These are phyloP conservation scores for Acorus calamus DNA, from an alignment of 106 monocot species.

Conservation along the genomic window DNA sequence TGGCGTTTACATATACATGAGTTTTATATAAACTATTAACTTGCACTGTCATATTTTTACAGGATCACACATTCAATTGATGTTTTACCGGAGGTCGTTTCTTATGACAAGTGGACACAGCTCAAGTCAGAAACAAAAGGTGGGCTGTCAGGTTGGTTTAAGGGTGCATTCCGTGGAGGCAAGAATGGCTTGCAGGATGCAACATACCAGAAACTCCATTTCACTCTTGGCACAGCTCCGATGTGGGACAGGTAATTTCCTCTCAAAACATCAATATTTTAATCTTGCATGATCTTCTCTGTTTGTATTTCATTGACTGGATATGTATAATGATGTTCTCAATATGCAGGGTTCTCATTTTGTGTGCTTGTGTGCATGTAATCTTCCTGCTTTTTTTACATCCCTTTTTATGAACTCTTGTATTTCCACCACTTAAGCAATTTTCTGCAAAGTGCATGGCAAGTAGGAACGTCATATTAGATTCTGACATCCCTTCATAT, in stretches of 20 bases:
- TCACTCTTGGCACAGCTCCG: slow-evolving; percentile 64
- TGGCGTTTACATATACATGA: too few species aligned
- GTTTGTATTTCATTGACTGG: background rate
- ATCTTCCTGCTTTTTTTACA: too few species aligned
- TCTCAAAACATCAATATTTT: background rate
- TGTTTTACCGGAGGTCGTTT: slow-evolving; percentile 56
- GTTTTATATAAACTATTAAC: background rate
- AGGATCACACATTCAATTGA: slow-evolving; percentile 55
- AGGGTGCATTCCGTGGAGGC: slow-evolving; percentile 56
- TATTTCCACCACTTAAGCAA: too few species aligned
- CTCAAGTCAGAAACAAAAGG: slow-evolving; percentile 40
- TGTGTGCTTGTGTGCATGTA: too few species aligned
- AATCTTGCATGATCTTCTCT: background rate
- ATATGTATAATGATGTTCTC: background rate
- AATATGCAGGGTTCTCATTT: too few species aligned
- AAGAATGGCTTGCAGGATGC: slow-evolving; percentile 50
- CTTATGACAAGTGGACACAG: slow-evolving; percentile 68
- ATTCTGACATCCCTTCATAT: too few species aligned
- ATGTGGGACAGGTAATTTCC: slow-evolving; percentile 84
- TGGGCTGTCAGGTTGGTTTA: slow-evolving; percentile 66
- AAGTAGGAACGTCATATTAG: too few species aligned
- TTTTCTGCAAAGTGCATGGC: too few species aligned
- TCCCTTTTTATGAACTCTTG: too few species aligned
- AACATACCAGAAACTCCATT: slow-evolving; percentile 51
- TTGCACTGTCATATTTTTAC: slow-evolving; percentile 3